phyloP scores from a whole-genome alignment of 2,329 filamentous ascomycete species.

The Dactylellina leptospora region DNA sequence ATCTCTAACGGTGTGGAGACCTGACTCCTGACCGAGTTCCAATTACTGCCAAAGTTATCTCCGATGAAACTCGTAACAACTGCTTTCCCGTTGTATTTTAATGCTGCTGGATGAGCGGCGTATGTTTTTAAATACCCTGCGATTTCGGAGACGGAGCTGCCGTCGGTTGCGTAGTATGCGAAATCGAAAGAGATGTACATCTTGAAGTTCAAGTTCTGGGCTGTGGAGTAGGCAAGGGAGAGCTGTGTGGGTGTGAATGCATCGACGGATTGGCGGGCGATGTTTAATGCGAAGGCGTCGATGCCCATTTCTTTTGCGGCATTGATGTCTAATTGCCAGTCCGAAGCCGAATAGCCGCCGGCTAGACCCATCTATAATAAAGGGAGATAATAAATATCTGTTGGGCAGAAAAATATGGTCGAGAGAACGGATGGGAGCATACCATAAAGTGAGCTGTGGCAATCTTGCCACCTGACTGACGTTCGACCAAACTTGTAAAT shows the following conservation, averaged over 20 bases:
- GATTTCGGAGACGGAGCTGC: conserved; percentile 56
- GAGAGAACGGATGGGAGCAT: background rate
- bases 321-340: conserved; percentile 59
- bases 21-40: conserved; percentile 35
- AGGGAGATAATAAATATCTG: background rate
- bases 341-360: conserved; percentile 57
- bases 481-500: conserved; percentile 13
- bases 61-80: conserved; percentile 67
- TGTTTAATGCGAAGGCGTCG: conserved; percentile 60
- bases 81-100: conserved; percentile 61
- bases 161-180: conserved; percentile 51
- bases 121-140: conserved; percentile 60
- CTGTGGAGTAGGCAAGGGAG: conserved; percentile 59
- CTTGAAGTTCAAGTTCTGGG: conserved; percentile 58
- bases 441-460: conserved; percentile 46
- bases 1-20: conserved; percentile 46
- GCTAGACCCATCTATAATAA: conserved; percentile 58
- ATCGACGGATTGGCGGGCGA: conserved; percentile 58
- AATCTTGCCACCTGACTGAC: conserved; percentile 37
- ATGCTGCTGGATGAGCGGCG: conserved; percentile 61
- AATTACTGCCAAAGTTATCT: conserved; percentile 57
- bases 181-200: conserved; percentile 60
- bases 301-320: conserved; percentile 60
- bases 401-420: background rate
- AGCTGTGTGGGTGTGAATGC: conserved; percentile 57